Percentiles rank a stretch among this genome's conserved stretches.
phyloP scores from a whole-genome alignment of 2,329 filamentous ascomycete species.

The Pleomassaria siparia region DNA sequence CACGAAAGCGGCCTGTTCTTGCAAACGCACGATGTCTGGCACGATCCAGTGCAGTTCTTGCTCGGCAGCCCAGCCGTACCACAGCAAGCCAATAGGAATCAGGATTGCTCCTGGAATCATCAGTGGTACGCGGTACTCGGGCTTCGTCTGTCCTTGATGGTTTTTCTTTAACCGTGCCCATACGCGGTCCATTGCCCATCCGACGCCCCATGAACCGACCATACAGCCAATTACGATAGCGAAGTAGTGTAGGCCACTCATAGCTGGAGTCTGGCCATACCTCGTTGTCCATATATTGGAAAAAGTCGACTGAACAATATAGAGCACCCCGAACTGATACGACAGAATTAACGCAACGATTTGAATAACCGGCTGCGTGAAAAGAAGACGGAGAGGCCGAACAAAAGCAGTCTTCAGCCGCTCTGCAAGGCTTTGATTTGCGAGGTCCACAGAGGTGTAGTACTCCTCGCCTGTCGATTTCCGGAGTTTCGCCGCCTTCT shows the following conservation, averaged over 20 bases:
- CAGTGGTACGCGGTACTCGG: conserved; percentile 23
- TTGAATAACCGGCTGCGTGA: conserved; percentile 56
- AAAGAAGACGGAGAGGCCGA: conserved; percentile 56
- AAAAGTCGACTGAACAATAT: conserved; percentile 26
- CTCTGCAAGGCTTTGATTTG: conserved; percentile 4
- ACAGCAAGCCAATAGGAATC: conserved; percentile 36
- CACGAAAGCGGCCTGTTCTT: not conserved
- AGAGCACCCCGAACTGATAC: conserved; percentile 43
- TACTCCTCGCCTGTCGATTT: conserved; percentile 45
- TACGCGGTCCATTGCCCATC: conserved; percentile 49
- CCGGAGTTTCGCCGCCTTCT: conserved; percentile 44
- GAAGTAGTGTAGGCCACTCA: conserved; percentile 37
- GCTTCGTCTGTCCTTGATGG: conserved; percentile 11
- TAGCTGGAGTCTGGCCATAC: conserved; percentile 17
- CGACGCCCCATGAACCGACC: conserved; percentile 38
- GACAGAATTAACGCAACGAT: conserved; percentile 45
- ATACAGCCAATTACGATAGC: conserved; percentile 62
- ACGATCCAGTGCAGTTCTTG: conserved; percentile 55
- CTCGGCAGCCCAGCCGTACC: conserved; percentile 58
- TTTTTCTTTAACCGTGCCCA: conserved; percentile 32
- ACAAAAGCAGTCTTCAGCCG: conserved; percentile 34
- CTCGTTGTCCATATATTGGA: conserved; percentile 23
- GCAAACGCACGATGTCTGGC: conserved; percentile 46
- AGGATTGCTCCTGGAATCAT: conserved; percentile 21
- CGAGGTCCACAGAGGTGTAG: conserved; percentile 9